Evolutionary conservation across 345 rosid genomes (phyloP), one percentile per base, ranked within the genome.

Genomic region (Odontarrhena argentea): DNA sequence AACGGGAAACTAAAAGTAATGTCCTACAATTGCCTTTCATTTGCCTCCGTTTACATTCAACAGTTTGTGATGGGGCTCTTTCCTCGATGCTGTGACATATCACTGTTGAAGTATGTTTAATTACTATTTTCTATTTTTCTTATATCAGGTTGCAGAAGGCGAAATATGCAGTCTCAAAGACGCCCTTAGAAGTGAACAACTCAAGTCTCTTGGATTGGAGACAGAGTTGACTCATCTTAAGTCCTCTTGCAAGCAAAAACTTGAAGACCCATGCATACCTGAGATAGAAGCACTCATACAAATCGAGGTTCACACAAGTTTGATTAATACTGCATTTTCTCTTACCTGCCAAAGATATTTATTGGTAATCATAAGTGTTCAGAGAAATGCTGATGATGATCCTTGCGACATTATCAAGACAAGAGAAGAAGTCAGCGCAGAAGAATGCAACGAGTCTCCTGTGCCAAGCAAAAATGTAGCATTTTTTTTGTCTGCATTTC

Each of bases 1-100:
- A 85, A 82, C 49, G 79, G 80, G 68, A 90, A 86, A 79, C 74
- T 93, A 22, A 80, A 78, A 92, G 98, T 92, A 66, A 57, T 50
- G 41, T 54, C 59, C 24, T 59, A 10, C 40, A 56, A 18, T 32
- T 60, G 7, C 26, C 42, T 43, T 24, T 53, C 7, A 25, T 12
- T 67, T 36, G 3, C 37, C 37, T 42, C 10, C 25, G 55, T 44
- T 57, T 55, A 38, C 59, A 55, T 36, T 57, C 41, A 56, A n/a
- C 60, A 28, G 22, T 48, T 49, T 64, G 40, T 55, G 60, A 32
- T 48, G 35, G 37, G 56, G 48, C 32, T 42, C 3, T 41, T 37
- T 32, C 40, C 55, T 60, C 26, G 42, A 58, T 45, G 7, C 30
- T 66, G 9, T 2, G 47, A 59, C 32, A 40, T 49, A 30, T 41